These are phyloP conservation scores for Aegilops sharonensis DNA, from an alignment of 176 grass and related monocot genomes.

Conservation along the genomic window DNA sequence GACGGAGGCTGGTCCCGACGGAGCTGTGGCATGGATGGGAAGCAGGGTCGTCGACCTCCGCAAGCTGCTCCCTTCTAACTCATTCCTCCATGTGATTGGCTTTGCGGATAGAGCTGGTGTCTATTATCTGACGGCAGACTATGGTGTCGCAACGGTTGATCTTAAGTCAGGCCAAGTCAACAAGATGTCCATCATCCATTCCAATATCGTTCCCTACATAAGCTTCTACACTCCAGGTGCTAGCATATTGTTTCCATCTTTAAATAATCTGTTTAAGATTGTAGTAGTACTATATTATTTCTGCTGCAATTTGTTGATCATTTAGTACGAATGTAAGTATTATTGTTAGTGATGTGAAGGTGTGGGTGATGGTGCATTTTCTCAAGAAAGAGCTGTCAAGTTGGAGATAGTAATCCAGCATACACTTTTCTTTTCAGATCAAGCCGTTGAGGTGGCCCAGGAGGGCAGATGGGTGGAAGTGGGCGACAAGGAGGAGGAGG, in stretches of 20 bases:
- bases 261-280: not conserved
- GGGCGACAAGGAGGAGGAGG: not conserved
- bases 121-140: not conserved
- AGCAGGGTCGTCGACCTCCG: not conserved
- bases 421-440: not conserved
- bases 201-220: not conserved
- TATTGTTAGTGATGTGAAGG: not conserved
- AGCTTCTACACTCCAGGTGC: constrained; percentile 6
- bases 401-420: not conserved
- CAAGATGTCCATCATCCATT: not conserved
- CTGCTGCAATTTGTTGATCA: not conserved
- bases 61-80: not conserved
- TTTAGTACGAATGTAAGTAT: not conserved
- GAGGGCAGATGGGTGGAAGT: not conserved
- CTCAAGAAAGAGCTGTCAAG: not conserved
- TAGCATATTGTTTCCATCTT: not conserved
- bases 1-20: not conserved
- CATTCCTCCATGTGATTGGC: not conserved
- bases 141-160: not conserved
- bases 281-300: not conserved
- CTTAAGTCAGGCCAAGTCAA: not conserved
- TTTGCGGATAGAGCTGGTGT: not conserved
- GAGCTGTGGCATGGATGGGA: not conserved
- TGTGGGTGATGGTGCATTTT: not conserved
- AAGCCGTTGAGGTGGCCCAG: not conserved